These are phyloP conservation scores for Arthrobotrys sinensis DNA, from an alignment of 2,329 filamentous ascomycete genomes.

Conservation along the genomic window DNA sequence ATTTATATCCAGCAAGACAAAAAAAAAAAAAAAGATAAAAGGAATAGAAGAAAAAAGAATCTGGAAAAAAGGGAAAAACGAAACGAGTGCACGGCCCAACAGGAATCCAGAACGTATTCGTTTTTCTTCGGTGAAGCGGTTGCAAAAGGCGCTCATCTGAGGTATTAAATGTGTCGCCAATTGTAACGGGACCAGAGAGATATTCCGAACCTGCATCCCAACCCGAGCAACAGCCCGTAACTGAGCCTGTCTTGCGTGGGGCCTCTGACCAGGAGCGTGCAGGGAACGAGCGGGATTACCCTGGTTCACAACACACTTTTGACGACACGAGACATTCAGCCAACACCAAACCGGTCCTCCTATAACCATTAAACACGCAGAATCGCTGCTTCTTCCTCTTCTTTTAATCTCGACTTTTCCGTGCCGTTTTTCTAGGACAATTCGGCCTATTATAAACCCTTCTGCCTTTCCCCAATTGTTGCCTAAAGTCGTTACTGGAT, in stretches of 20 bases:
- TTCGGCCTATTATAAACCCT: constrained; percentile 1
- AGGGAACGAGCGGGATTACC: constrained; percentile 52
- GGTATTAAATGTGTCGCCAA: constrained; percentile 60
- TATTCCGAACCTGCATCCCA: constrained; percentile 56
- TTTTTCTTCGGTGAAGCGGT: constrained; percentile 16
- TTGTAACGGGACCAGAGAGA: constrained; percentile 52
- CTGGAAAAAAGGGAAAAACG: constrained; percentile 28
- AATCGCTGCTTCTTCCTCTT: constrained; percentile 8
- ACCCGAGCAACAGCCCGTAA: constrained; percentile 19
- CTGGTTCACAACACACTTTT: constrained; percentile 57
- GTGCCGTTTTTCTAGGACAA: constrained; percentile 1
- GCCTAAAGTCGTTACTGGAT: constrained; percentile 8
- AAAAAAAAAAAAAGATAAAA: constrained; percentile 4
- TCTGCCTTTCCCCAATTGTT: constrained; percentile 11
- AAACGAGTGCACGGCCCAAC: constrained; percentile 50
- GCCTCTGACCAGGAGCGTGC: constrained; percentile 39
- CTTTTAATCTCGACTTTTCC: constrained; percentile 8
- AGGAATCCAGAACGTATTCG: constrained; percentile 49
- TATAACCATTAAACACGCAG: constrained; percentile 53
- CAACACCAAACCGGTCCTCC: constrained; percentile 41
- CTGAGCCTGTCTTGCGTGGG: constrained; percentile 30
- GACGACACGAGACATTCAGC: constrained; percentile 58
- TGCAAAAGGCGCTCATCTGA: constrained; percentile 55
- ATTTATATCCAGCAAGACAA: constrained; percentile 19
- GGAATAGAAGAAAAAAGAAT: constrained; percentile 1